Evolutionary conservation across 768 basidiomycete species (phyloP).

Genomic region (Lentinula guzmanii): DNA sequence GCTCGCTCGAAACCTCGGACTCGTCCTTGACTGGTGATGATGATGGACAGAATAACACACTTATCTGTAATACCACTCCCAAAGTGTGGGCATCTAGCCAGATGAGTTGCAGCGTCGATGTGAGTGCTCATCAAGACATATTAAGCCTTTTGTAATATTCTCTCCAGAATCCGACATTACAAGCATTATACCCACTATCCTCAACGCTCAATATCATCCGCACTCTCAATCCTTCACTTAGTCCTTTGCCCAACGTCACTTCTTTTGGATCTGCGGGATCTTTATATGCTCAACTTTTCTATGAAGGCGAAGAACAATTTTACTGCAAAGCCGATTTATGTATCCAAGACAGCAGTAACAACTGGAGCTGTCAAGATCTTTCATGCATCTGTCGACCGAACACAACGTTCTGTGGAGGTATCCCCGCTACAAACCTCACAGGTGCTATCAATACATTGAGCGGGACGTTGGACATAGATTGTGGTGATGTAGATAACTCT

Average conservation of each 20-base stretch:
- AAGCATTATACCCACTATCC: conserved; percentile 63
- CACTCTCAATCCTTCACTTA: conserved; percentile 61
- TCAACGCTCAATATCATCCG: conserved; percentile 78
- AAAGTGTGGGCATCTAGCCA: conserved; percentile 74
- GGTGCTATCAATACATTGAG: conserved; percentile 55
- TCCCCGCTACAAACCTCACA: conserved; percentile 42
- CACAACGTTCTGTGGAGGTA: conserved; percentile 71
- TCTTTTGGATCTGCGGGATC: conserved; percentile 49
- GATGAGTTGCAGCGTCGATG: conserved; percentile 80
- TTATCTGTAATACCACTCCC: conserved; percentile 68
- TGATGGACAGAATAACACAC: conserved; percentile 48
- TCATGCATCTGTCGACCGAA: conserved; percentile 65
- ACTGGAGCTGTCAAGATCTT: conserved; percentile 72
- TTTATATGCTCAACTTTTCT: conserved; percentile 68
- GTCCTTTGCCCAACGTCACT: conserved; percentile 59
- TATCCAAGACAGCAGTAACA: conserved; percentile 47
- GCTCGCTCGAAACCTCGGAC: conserved; percentile 12
- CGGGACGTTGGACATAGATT: conserved; percentile 66
- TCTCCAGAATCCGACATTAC: conserved; percentile 75
- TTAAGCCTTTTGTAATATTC: neutral
- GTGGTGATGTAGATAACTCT: conserved; percentile 39
- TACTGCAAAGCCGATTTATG: conserved; percentile 74
- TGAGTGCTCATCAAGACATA: conserved; percentile 29
- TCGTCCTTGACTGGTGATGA: conserved; percentile 12
- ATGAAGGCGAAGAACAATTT: conserved; percentile 84